Evolutionary conservation across 2,329 filamentous ascomycete species (phyloP).

Genomic region (Allantophomopsis cytisporea): DNA sequence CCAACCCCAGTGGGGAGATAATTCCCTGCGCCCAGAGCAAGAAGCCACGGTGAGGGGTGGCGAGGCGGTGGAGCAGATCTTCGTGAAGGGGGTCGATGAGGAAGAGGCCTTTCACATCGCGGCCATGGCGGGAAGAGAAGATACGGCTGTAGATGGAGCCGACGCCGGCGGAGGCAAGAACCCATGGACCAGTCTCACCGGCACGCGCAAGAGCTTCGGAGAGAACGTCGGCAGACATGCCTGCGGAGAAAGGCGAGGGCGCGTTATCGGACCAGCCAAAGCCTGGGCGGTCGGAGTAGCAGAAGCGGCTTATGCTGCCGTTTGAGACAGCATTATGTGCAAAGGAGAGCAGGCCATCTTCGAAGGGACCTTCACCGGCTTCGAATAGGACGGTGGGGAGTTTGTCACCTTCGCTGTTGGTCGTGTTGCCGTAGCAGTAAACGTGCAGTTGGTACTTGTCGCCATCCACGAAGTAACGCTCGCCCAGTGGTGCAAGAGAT

Average conservation of each 20-base stretch:
- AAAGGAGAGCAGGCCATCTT: slow-evolving; percentile 68
- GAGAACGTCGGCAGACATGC: slow-evolving; percentile 81
- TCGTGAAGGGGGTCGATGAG: slow-evolving; percentile 86
- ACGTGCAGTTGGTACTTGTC: slow-evolving; percentile 81
- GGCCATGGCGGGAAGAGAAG: slow-evolving; percentile 72
- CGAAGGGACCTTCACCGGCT: slow-evolving; percentile 66
- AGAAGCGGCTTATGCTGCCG: slow-evolving; percentile 77
- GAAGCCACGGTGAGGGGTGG: slow-evolving; percentile 60
- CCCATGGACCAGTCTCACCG: slow-evolving; percentile 78
- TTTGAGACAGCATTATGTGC: slow-evolving; percentile 64
- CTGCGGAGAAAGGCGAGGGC: slow-evolving; percentile 83
- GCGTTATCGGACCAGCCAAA: slow-evolving; percentile 84
- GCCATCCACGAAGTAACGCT: slow-evolving; percentile 68
- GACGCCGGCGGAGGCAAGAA: slow-evolving; percentile 74
- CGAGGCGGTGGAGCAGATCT: slow-evolving; percentile 60
- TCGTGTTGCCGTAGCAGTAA: slow-evolving; percentile 66
- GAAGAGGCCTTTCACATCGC: slow-evolving; percentile 63
- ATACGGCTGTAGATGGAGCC: slow-evolving; percentile 84
- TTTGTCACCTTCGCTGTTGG: slow-evolving; percentile 35
- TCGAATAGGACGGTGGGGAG: slow-evolving; percentile 79
- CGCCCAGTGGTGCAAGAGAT: slow-evolving; percentile 57
- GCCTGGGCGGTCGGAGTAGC: slow-evolving; percentile 89
- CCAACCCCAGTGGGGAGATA: slow-evolving; percentile 74
- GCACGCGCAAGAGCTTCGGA: slow-evolving; percentile 72
- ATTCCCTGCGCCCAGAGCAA: slow-evolving; percentile 75